Evolutionary conservation across 345 rosid species (phyloP).

Genomic region (Hibiscus mutabilis): DNA sequence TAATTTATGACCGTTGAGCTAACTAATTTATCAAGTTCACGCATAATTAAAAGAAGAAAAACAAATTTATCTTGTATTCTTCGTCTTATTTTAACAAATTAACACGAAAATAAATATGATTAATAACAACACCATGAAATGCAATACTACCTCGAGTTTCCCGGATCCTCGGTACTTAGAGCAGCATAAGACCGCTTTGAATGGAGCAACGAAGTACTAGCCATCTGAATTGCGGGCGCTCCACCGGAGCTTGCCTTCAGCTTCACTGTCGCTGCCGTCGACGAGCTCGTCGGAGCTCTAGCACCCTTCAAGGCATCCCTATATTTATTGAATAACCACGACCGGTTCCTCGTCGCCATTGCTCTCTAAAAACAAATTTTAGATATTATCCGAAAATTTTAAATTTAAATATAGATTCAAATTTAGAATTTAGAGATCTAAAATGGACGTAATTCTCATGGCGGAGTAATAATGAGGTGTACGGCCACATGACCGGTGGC

Average conservation of each 20-base stretch:
- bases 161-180: constrained; percentile 85
- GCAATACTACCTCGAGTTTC: constrained; percentile 52
- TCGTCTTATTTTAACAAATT: not conserved
- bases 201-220: constrained; percentile 64
- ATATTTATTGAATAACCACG: constrained; percentile 58
- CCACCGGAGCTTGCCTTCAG: constrained; percentile 27
- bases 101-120: not conserved
- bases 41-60: not conserved
- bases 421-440: constrained; percentile 25
- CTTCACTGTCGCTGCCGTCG: constrained; percentile 14
- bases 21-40: constrained; percentile 6
- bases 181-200: constrained; percentile 62
- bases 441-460: constrained; percentile 8
- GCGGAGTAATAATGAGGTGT: not conserved
- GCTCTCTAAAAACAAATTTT: not conserved
- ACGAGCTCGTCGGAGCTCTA: constrained; percentile 44
- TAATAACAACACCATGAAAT: not conserved
- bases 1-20: constrained; percentile 7
- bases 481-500: constrained; percentile 16
- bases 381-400: not conserved
- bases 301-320: constrained; percentile 88
- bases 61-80: not conserved
- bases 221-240: constrained; percentile 87
- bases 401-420: constrained; percentile 12
- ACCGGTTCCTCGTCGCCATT: constrained; percentile 89